A percentile compares a stretch with the other conserved stretches of the same genome.
These are phyloP conservation scores for Ramularia endophylla DNA, from an alignment of 2,329 filamentous ascomycete genomes.

Conservation along the genomic window DNA sequence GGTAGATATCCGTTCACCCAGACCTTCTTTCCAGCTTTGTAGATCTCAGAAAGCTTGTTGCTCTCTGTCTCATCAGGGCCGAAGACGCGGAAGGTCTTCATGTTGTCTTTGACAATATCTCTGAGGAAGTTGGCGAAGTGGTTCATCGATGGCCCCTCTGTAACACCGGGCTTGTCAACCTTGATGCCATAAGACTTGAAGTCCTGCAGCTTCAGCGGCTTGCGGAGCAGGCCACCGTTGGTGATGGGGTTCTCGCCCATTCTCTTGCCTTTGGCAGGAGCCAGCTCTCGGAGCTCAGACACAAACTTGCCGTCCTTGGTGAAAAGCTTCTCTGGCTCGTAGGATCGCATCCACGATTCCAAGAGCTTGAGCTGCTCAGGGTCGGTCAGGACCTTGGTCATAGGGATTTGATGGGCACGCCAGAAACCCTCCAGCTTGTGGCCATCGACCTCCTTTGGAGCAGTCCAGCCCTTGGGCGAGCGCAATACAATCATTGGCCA, in stretches of 20 bases:
- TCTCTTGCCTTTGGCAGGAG: constrained; percentile 58
- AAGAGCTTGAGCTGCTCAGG: constrained; percentile 58
- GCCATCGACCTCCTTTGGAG: constrained; percentile 63
- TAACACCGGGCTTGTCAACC: constrained; percentile 53
- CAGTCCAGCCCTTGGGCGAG: constrained; percentile 76
- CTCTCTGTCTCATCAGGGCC: constrained; percentile 77
- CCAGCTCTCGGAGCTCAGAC: constrained; percentile 56
- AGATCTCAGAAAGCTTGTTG: constrained; percentile 68
- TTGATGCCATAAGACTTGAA: constrained; percentile 62
- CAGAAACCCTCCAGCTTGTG: constrained; percentile 72
- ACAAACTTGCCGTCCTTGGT: constrained; percentile 58
- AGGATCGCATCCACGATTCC: constrained; percentile 71
- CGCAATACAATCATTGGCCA: constrained; percentile 78
- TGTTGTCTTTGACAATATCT: constrained; percentile 61
- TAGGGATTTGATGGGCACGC: constrained; percentile 72
- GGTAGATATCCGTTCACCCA: constrained; percentile 76
- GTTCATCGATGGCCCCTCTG: constrained; percentile 55
- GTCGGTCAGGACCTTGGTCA: constrained; percentile 63
- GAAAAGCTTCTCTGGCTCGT: constrained; percentile 68
- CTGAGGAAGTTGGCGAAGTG: constrained; percentile 63
- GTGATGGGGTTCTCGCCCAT: constrained; percentile 74
- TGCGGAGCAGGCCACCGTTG: constrained; percentile 63
- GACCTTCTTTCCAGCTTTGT: constrained; percentile 69
- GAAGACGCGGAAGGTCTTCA: constrained; percentile 65
- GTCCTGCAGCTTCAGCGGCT: constrained; percentile 62